These are phyloP conservation scores for Dioszegia hungarica DNA, from an alignment of 768 basidiomycete species.

Conservation along the genomic window DNA sequence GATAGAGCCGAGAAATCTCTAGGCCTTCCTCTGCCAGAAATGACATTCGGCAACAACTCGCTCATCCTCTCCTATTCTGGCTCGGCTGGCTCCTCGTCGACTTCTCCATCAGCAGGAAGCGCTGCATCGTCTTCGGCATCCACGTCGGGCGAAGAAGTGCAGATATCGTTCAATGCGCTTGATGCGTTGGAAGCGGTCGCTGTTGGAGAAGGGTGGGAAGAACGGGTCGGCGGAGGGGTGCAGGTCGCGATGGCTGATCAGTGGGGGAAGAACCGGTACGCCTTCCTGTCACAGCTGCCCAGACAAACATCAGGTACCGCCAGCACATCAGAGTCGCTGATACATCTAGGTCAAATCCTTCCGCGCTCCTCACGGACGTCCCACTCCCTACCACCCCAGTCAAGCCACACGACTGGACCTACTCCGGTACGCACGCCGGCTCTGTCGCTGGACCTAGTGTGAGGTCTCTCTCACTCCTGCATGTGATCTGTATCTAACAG, in stretches of 20 bases:
- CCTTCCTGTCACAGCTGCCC: not conserved
- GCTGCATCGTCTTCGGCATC: not conserved
- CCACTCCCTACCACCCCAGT: conserved; percentile 52
- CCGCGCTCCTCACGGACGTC: conserved; percentile 30
- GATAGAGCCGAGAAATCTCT: conserved; percentile 46
- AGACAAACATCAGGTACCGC: not conserved
- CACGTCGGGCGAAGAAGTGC: not conserved
- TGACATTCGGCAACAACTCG: conserved; percentile 86
- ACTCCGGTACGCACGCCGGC: conserved; percentile 81
- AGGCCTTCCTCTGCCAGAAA: conserved; percentile 84
- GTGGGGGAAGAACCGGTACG: conserved; percentile 82
- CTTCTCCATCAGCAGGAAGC: conserved; percentile 2
- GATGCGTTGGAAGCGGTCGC: conserved; percentile 65
- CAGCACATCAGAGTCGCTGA: not conserved
- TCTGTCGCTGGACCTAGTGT: conserved; percentile 29
- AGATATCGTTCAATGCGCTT: conserved; percentile 59
- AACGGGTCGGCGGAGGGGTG: conserved; percentile 82
- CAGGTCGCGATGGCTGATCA: conserved; percentile 91
- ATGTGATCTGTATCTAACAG: not conserved
- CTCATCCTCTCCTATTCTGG: conserved; percentile 62
- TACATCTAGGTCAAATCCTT: not conserved
- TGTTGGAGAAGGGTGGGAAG: conserved; percentile 63
- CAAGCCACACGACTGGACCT: conserved; percentile 97
- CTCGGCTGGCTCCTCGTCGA: conserved; percentile 10
- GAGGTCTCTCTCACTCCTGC: conserved; percentile 1